Evolutionary conservation across 1,284 basidiomycete genomes (phyloP), one percentile per base, ranked within the genome.

Genomic region (Malassezia japonica): DNA sequence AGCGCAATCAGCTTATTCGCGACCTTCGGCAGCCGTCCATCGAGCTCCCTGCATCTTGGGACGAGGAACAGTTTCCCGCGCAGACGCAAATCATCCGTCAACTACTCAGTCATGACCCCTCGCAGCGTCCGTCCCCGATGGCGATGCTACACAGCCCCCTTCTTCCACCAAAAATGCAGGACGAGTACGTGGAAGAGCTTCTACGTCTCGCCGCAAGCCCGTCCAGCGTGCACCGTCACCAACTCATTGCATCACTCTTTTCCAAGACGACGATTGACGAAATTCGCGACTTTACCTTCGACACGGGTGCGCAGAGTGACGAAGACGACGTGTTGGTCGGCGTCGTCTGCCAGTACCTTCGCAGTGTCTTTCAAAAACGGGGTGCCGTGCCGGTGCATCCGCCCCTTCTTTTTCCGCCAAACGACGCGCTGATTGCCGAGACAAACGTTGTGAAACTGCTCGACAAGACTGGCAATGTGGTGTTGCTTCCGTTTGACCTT

Each of bases 351-450:
- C 84, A 88, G 49, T 81, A 82, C 20, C 76, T 94, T 3, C 78
- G 81, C 2, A 76, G 82, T 6, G 81, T 91, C 12, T 90, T 94
- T 70, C 81, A 83, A 39, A 77, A 91, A 2, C 90, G 91, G 62
- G 91, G 91, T 6, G 89, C 91, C 0, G 82, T 94, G 2, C 83
- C 90, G 60, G 81, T 84, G 70, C 83, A 87, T 58, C 83, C 88
- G 0, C 85, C 88, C 0, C 75, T 92, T 13, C 76, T 95, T 4
- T 81, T 89, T 62, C 91, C 89, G 0, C 76, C 77, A 23, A 77
- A 76, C 21, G 74, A 75, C 0, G 76, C 83, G 2, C 83, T 89
- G 61, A 78, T 90, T n/a, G 86, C 90, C 74, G 77, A 81, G 48
- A 83, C 84, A 46, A 87, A 87, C 1, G 85, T 89, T 1, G 83